A percentile compares a stretch with the other conserved stretches of the same genome.
These are phyloP conservation scores for Globisporangium paddicum DNA, from an alignment of 352 stramenopile genomes.

Conservation along the genomic window DNA sequence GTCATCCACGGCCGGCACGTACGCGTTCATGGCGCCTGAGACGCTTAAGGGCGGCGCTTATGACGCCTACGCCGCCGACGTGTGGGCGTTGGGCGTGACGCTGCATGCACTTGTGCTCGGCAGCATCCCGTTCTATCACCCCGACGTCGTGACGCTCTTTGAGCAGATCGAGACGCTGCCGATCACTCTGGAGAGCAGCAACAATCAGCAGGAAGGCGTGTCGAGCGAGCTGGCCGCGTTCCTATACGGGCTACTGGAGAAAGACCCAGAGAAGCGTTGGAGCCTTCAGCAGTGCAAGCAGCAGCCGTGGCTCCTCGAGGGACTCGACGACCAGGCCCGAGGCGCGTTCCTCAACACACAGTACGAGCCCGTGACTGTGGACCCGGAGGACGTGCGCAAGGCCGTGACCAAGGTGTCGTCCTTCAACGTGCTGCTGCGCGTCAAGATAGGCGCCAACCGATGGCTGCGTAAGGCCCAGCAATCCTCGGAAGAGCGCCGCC, in stretches of 20 bases:
- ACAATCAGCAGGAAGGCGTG: constrained; percentile 13
- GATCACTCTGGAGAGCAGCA: constrained; percentile 28
- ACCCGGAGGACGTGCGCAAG: constrained; percentile 50
- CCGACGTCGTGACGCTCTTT: constrained; percentile 78
- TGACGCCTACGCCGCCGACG: constrained; percentile 76
- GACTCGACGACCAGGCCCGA: constrained; percentile 29
- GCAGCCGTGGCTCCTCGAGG: constrained; percentile 61
- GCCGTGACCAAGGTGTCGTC: constrained; percentile 73
- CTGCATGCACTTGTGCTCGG: constrained; percentile 79
- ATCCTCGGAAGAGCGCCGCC: constrained; percentile 48
- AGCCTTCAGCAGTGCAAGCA: constrained; percentile 66
- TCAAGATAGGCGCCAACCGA: constrained; percentile 74
- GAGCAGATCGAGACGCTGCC: constrained; percentile 72
- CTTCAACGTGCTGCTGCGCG: constrained; percentile 68
- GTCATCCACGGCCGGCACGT: constrained; percentile 75
- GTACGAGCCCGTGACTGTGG: constrained; percentile 53
- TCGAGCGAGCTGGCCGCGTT: constrained; percentile 41
- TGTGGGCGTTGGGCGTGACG: constrained; percentile 86
- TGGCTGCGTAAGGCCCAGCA: constrained; percentile 70
- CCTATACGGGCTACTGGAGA: constrained; percentile 63
- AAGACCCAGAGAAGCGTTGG: constrained; percentile 68
- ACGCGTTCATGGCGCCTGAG: constrained; percentile 83
- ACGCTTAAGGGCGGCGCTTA: constrained; percentile 77
- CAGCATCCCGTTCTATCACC: constrained; percentile 78
- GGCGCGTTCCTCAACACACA: constrained; percentile 43